Conservation (phyloP, 805 yeast genomes). For the Geotrichum ghanense region DNA sequence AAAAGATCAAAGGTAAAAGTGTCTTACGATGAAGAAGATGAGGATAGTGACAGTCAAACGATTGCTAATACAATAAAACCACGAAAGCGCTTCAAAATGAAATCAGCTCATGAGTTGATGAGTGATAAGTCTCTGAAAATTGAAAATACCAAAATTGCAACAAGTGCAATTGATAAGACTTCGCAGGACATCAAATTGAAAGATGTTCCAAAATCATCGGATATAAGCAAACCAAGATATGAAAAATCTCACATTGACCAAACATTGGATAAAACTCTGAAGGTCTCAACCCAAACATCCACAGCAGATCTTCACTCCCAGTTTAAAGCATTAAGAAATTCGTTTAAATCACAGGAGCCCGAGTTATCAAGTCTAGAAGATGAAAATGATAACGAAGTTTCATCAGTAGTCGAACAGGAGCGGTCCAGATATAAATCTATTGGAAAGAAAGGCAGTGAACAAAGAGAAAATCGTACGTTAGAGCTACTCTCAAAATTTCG, state of each 20-base stretch:
- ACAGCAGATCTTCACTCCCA: too few species aligned
- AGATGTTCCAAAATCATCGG: too few species aligned
- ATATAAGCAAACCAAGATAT: too few species aligned
- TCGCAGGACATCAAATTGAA: too few species aligned
- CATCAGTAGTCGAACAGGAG: conserved; percentile 6
- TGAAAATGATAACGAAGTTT: too few species aligned
- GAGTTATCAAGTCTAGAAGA: too few species aligned
- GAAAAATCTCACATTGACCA: too few species aligned
- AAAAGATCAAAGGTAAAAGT: conserved; percentile 27
- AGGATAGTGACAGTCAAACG: conserved; percentile 25
- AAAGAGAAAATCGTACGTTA: conserved; percentile 23
- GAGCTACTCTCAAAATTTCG: conserved; percentile 21
- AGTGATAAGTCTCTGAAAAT: not conserved
- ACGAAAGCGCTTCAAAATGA: conserved; percentile 15
- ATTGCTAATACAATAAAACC: conserved; percentile 6
- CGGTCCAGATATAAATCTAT: conserved; percentile 1
- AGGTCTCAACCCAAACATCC: too few species aligned
- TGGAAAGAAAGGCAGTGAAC: conserved; percentile 1
- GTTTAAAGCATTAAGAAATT: too few species aligned
- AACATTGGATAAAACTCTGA: too few species aligned
- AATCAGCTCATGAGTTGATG: conserved; percentile 16
- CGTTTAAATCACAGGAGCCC: too few species aligned
- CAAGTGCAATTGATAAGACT: too few species aligned
- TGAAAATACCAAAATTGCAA: not conserved
- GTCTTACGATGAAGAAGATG: conserved; percentile 30